phyloP scores from a whole-genome alignment of 2,329 filamentous ascomycete species.

The Torrubiella hemipterigena region DNA sequence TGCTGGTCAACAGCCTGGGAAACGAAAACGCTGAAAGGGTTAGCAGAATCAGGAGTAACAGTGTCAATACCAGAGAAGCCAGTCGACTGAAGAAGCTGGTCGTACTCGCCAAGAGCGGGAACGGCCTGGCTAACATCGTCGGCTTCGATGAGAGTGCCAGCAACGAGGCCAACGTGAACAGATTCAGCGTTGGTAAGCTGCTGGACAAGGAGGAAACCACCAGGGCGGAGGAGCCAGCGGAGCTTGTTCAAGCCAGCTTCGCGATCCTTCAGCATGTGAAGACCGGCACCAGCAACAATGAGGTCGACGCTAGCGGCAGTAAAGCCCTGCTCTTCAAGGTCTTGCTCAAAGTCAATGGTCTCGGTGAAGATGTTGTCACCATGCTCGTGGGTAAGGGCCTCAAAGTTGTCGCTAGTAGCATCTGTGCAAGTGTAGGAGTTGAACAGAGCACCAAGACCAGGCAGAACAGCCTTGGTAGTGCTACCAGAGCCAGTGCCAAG shows the following conservation, averaged over 20 bases:
- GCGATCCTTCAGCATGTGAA: slow-evolving; percentile 3
- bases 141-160: slow-evolving; percentile 2
- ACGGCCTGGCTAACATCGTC: slow-evolving; percentile 2
- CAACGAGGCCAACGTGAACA: slow-evolving; percentile 3
- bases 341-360: slow-evolving; percentile 5
- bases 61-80: slow-evolving; percentile 9
- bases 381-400: slow-evolving; percentile 2
- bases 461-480: slow-evolving; percentile 4
- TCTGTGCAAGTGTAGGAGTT: slow-evolving; percentile 7
- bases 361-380: slow-evolving; percentile 2
- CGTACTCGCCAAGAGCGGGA: too few relatives aligned
- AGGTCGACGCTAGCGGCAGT: slow-evolving; percentile 4
- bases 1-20: slow-evolving; percentile 7
- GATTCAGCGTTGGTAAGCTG: slow-evolving; percentile 4
- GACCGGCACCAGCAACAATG: slow-evolving; percentile 5
- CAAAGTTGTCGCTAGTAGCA: slow-evolving; percentile 5
- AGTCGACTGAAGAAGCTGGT: neutral
- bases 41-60: slow-evolving; percentile 4
- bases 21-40: slow-evolving; percentile 6
- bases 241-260: slow-evolving; percentile 4
- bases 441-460: slow-evolving; percentile 3
- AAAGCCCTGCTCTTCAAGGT: slow-evolving; percentile 6
- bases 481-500: slow-evolving; percentile 6
- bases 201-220: slow-evolving; percentile 6
- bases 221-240: slow-evolving; percentile 6